Base-by-base conservation (phyloP, 148 eudicot species). In the Fallopia convolvulus region DNA sequence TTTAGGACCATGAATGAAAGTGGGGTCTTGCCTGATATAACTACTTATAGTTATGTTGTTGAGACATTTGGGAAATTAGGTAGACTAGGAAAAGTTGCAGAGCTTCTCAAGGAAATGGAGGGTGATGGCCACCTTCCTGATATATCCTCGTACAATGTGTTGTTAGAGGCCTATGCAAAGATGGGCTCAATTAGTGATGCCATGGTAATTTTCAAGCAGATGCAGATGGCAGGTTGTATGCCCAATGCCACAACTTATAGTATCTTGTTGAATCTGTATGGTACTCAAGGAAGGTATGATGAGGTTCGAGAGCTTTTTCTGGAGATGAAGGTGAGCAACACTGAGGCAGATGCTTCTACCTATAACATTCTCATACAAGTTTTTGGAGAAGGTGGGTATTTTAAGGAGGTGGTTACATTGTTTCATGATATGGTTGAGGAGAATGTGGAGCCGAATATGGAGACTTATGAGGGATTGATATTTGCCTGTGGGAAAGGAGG, bases 401-500 rank as follows among this genome's bases (percentile, higher is more conserved):
- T 90, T 72, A 92, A 94, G 88, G 98, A 94, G 83, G 98, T 92
- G 78, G 97, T 94, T 72, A 92, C 97, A 56, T 81, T 94, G 84
- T 94, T 92, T 74, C 91, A 92, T 82, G 98, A 94, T 83, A 94
- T 94, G 98, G 89, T 87, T 44, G 97, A 94, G 81, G 98, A 94
- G 82, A 89, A 87, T 70, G 87, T 94, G 23, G 93, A 89, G 82
- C 97, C 98, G 5, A 90, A 94, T 84, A 94, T 94, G 97, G 95
- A 89, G 84, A 94, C 98, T 10, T 94, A 94, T 70, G 98, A 94
- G 78, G 97, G 97, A 10, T 84, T 94, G 88, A 88, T 89, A 77
- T 82, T 79, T 80, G 92, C 98, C 56, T 94, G 97, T 85, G 98
- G 98, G 53, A 92, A 89, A 79, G 98, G 97, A 60, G 98, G 98